These are phyloP conservation scores for Colletotrichum sp. DNA, from an alignment of 2,329 filamentous ascomycete genomes.

Conservation along the genomic window DNA sequence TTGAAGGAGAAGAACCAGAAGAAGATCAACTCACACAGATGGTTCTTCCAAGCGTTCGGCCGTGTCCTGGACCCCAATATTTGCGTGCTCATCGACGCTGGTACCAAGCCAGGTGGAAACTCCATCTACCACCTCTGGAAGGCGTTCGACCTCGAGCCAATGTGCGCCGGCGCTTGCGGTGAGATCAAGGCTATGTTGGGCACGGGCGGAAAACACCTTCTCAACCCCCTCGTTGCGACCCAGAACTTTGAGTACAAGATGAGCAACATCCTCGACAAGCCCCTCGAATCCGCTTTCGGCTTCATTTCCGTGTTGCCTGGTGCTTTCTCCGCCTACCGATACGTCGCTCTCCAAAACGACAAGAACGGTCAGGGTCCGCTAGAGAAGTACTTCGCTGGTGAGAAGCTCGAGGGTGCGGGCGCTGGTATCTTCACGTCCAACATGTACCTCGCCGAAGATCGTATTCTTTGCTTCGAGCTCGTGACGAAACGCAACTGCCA, in stretches of 20 bases:
- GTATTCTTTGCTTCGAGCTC: slow-evolving; percentile 98
- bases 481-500: slow-evolving; percentile 97
- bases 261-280: slow-evolving; percentile 99
- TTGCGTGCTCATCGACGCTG: slow-evolving; percentile 93
- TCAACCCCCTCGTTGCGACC: slow-evolving; percentile 93
- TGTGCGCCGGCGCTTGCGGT: slow-evolving; percentile 96
- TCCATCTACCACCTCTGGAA: slow-evolving; percentile 99
- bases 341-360: slow-evolving; percentile 93
- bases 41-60: slow-evolving; percentile 99
- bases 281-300: slow-evolving; percentile 94
- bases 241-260: slow-evolving; percentile 99
- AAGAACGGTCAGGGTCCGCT: slow-evolving; percentile 91
- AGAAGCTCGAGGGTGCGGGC: slow-evolving; percentile 89
- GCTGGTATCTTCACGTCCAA: slow-evolving; percentile 98
- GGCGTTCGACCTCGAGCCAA: slow-evolving; percentile 95
- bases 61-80: slow-evolving; percentile 93
- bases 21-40: slow-evolving; percentile 99
- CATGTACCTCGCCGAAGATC: slow-evolving; percentile 98
- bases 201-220: slow-evolving; percentile 79
- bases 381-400: slow-evolving; percentile 96
- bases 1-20: slow-evolving; percentile 99
- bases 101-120: slow-evolving; percentile 90
- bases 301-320: slow-evolving; percentile 97
- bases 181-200: slow-evolving; percentile 99
- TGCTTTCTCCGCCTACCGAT: slow-evolving; percentile 98